Conservation (phyloP, 495 filamentous ascomycete species). For the Xylaria longipes region DNA sequence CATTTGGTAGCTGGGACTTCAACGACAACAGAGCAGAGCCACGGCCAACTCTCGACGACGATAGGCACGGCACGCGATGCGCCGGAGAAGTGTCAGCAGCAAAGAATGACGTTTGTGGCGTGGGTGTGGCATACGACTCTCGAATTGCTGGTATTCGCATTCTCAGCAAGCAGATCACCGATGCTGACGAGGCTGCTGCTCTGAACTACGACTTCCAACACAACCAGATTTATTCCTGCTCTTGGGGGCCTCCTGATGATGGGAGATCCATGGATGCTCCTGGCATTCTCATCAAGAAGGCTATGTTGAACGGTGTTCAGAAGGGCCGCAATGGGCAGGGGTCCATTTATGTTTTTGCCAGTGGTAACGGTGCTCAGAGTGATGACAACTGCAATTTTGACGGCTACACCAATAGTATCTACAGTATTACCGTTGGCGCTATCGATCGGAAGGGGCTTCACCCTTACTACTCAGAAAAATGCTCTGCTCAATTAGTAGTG, state of each 20-base stretch:
- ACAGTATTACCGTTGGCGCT: slow-evolving; percentile 95
- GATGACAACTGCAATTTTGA: slow-evolving; percentile 99
- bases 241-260: slow-evolving; percentile 96
- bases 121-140: slow-evolving; percentile 92
- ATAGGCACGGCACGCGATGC: slow-evolving; percentile 90
- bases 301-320: slow-evolving; percentile 91
- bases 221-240: slow-evolving; percentile 98
- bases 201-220: slow-evolving; percentile 91
- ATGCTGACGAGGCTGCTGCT: slow-evolving; percentile 88
- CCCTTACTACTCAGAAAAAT: slow-evolving; percentile 93
- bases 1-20: slow-evolving; percentile 91
- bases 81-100: slow-evolving; percentile 93
- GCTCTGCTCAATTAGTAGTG: slow-evolving; percentile 92
- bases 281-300: slow-evolving; percentile 82
- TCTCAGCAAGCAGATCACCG: slow-evolving; percentile 84
- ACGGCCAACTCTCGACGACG: slow-evolving; percentile 77
- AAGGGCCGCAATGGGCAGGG: slow-evolving; percentile 82
- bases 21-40: slow-evolving; percentile 84
- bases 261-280: slow-evolving; percentile 93
- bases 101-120: slow-evolving; percentile 90
- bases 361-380: slow-evolving; percentile 85
- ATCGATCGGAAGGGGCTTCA: slow-evolving; percentile 85
- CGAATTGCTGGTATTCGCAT: slow-evolving; percentile 91
- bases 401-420: slow-evolving; percentile 98
- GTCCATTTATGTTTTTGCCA: slow-evolving; percentile 97